Conservation (phyloP, 75 land plant genomes). For the Pseudotsuga menziesii region DNA sequence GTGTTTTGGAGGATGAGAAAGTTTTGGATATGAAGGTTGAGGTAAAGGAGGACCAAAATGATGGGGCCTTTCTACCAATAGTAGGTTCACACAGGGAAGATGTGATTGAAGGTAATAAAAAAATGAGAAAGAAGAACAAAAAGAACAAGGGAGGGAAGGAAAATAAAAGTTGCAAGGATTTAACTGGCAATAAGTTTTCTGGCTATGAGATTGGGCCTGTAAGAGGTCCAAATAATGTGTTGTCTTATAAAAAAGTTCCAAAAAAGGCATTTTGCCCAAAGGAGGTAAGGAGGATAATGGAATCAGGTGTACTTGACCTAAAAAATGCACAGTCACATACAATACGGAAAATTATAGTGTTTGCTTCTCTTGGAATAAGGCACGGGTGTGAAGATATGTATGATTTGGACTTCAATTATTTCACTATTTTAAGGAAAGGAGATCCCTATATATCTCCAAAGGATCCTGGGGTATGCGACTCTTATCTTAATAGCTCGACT, state of each 20-base stretch:
- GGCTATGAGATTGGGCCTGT: conserved; percentile 4
- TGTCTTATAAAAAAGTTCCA: conserved; percentile 20
- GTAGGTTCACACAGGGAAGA: too few relatives aligned
- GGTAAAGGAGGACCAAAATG: background rate
- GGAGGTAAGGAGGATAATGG: conserved; percentile 38
- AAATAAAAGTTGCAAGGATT: too few relatives aligned
- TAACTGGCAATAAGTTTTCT: background rate
- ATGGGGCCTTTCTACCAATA: too few relatives aligned
- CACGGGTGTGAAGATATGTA: conserved; percentile 53
- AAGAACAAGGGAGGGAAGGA: too few relatives aligned
- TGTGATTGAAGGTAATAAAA: too few relatives aligned
- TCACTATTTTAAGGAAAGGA: conserved; percentile 28
- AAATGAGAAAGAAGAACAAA: too few relatives aligned
- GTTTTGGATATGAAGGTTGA: background rate
- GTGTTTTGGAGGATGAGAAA: background rate
- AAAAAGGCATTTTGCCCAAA: conserved; percentile 37
- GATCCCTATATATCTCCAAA: conserved; percentile 36
- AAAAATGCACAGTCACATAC: conserved; percentile 51
- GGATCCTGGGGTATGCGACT: conserved; percentile 38
- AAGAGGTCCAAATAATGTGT: conserved; percentile 13
- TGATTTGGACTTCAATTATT: conserved; percentile 40
- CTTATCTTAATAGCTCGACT: background rate
- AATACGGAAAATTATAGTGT: conserved; percentile 39
- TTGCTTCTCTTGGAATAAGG: conserved; percentile 36
- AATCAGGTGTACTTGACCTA: conserved; percentile 22